Conservation (phyloP, 352 stramenopile species). For the Phytopythium vexans region DNA sequence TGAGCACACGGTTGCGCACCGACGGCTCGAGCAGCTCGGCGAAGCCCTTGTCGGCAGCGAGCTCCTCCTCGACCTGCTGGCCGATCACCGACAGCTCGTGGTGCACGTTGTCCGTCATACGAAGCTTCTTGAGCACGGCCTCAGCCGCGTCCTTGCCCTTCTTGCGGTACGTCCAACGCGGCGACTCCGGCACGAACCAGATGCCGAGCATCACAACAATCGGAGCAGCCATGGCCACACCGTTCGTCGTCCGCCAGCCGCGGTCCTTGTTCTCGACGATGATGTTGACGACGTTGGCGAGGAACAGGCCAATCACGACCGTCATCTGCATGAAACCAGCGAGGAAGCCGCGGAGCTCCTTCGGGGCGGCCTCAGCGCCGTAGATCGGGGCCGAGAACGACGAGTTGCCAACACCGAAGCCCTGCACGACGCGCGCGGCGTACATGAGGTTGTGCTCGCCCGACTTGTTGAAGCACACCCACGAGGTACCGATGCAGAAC, state of each 20-base stretch:
- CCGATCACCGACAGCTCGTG: conserved; percentile 30
- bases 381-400: conserved; percentile 38
- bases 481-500: conserved; percentile 31
- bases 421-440: conserved; percentile 23
- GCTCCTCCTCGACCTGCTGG: conserved; percentile 25
- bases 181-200: conserved; percentile 43
- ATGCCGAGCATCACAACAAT: conserved; percentile 34
- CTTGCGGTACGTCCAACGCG: conserved; percentile 44
- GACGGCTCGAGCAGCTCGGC: conserved; percentile 23
- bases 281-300: conserved; percentile 32
- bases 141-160: conserved; percentile 40
- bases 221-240: conserved; percentile 23
- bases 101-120: conserved; percentile 17
- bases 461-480: conserved; percentile 22
- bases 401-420: conserved; percentile 33
- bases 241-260: conserved; percentile 38
- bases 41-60: conserved; percentile 11
- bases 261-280: conserved; percentile 18
- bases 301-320: conserved; percentile 23
- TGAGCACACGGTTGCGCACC: conserved; percentile 21
- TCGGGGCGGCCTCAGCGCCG: conserved; percentile 29
- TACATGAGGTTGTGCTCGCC: conserved; percentile 17
- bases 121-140: conserved; percentile 22
- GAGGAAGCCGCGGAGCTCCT: conserved; percentile 21
- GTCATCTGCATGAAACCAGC: conserved; percentile 37